A percentile compares a stretch with the other conserved stretches of the same genome.
phyloP scores from a whole-genome alignment of 176 grass and related monocot genomes.

The Paspalum notatum region DNA sequence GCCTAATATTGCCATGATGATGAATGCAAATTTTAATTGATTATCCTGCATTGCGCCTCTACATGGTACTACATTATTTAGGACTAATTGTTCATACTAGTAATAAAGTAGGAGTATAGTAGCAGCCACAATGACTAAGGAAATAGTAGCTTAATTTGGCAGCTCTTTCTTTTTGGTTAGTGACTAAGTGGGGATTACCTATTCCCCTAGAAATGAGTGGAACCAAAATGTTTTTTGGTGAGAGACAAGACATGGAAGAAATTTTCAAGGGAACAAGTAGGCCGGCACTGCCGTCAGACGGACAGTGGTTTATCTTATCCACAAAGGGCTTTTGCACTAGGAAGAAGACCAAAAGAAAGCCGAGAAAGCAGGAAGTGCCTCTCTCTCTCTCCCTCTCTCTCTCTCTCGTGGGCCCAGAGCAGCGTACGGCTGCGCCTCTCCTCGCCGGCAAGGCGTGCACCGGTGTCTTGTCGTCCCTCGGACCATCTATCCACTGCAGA shows the following conservation, averaged over 20 bases:
- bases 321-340: conserved; percentile 42
- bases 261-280: conserved; percentile 11
- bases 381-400: neutral
- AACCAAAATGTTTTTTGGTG: neutral
- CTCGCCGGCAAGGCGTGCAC: conserved; percentile 56
- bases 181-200: conserved; percentile 18
- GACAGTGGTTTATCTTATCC: conserved; percentile 28
- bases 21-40: neutral
- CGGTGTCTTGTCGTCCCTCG: conserved; percentile 57
- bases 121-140: neutral
- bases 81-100: conserved; percentile 6
- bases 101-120: conserved; percentile 1
- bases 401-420: conserved; percentile 18
- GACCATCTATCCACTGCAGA: conserved; percentile 9
- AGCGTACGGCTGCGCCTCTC: conserved; percentile 55
- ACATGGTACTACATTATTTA: neutral
- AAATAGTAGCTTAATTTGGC: neutral
- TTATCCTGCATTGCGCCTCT: neutral
- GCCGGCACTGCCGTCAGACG: neutral
- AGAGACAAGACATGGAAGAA: neutral
- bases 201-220: neutral
- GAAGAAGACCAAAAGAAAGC: conserved; percentile 53
- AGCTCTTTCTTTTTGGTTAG: neutral
- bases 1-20: neutral
- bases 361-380: conserved; percentile 45